Base-by-base conservation (phyloP, 2,329 filamentous ascomycete genomes). In the Chalaropsis ovoidea region DNA sequence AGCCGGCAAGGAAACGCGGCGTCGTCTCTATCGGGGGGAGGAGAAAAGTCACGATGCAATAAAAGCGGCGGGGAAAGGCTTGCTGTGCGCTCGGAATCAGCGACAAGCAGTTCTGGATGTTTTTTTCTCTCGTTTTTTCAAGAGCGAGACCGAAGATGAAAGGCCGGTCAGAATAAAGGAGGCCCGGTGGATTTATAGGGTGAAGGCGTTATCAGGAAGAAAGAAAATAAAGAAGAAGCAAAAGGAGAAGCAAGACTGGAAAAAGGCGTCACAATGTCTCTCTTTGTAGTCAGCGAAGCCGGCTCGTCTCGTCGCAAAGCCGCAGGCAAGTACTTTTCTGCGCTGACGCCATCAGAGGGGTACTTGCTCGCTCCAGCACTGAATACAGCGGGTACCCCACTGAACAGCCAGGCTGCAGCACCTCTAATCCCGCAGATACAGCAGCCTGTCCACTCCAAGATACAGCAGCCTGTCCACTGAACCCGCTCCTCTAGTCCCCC, bases 231-330 rank as follows among this genome's bases (percentile, higher is more conserved):
- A 35, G 17, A 58, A 58, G 52, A 58, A n/a, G 24, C 52, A 31
- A 58, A 39, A 43, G 42, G 42, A 43, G 42, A 43, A 13, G 42
- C 42, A 43, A 43, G 42, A 13, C 42, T n/a, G 31, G 15, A 31
- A 35, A 31, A 58, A n/a, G n/a, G 54, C 54, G 54, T 58, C 27
- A 35, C 54, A 35, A 35, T 58, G 54, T 58, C 27, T 31, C 54
- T 31, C 15, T 31, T 58, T 58, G 54, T 58, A 58, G 54, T 58
- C 54, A 58, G 54, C 54, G 39, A 58, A 39, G 35, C 35, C 8
- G 35, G 35, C 35, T 10, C 8, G 47, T 6, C 35, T 10, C 8
- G 47, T 6, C 47, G 47, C 47, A 19, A 52, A 3, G 19, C 47
- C 11, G 19, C 10, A 52, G 24, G 19, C 10, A 52, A 15, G 47